Conservation (phyloP, 495 filamentous ascomycete genomes). For the Hypoxylon fuscum region DNA sequence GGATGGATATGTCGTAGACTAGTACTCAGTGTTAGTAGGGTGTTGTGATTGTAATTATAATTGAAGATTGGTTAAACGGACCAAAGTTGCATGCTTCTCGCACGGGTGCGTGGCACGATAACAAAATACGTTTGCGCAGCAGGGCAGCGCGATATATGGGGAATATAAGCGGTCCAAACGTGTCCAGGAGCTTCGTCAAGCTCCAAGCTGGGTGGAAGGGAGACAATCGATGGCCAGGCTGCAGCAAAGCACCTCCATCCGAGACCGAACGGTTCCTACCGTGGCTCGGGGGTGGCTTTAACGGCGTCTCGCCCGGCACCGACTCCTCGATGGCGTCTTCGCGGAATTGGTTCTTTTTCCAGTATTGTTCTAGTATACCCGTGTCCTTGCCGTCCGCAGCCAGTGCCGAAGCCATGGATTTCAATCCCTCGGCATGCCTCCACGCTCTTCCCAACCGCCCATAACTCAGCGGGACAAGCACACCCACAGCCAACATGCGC, state of each 20-base stretch:
- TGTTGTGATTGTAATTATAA: not conserved
- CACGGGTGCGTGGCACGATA: slow-evolving; percentile 85
- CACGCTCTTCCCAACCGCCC: slow-evolving; percentile 89
- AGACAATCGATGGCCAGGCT: slow-evolving; percentile 74
- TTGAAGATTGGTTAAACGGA: slow-evolving; percentile 49
- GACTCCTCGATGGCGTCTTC: slow-evolving; percentile 53
- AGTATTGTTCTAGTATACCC: slow-evolving; percentile 77
- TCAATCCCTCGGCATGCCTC: slow-evolving; percentile 82
- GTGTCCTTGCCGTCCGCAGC: slow-evolving; percentile 64
- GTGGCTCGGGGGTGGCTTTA: slow-evolving; percentile 49
- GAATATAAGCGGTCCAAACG: slow-evolving; percentile 90
- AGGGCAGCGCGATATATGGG: slow-evolving; percentile 90
- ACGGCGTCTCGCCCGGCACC: slow-evolving; percentile 44
- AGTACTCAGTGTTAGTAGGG: slow-evolving; percentile 10
- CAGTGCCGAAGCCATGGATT: slow-evolving; percentile 73
- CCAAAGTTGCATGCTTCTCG: slow-evolving; percentile 87
- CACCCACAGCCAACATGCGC: slow-evolving; percentile 89
- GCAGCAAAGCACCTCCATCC: slow-evolving; percentile 67
- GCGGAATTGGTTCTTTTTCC: slow-evolving; percentile 70
- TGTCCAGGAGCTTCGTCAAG: slow-evolving; percentile 76
- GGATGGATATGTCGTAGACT: slow-evolving; percentile 94
- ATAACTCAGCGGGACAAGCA: slow-evolving; percentile 84
- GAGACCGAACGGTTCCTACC: slow-evolving; percentile 66
- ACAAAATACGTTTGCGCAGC: slow-evolving; percentile 84
- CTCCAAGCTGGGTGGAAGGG: slow-evolving; percentile 87